A percentile compares a stretch with the other conserved stretches of the same genome.
Evolutionary conservation across 345 rosid genomes (phyloP).

Genomic region (Rhizophora mangle): DNA sequence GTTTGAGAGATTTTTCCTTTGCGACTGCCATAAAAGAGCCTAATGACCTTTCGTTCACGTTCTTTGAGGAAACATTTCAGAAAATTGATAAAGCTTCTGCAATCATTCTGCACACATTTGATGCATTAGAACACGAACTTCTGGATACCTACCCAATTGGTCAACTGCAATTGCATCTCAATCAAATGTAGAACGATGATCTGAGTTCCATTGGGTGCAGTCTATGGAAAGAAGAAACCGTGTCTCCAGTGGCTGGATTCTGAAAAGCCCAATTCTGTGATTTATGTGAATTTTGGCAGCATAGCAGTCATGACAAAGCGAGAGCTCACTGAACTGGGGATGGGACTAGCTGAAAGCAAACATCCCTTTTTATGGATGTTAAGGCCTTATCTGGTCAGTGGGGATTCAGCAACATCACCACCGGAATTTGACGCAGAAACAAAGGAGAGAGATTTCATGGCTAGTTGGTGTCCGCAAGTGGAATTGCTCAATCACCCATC

Average conservation of each 20-base stretch:
- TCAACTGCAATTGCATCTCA: neutral
- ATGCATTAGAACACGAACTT: conserved; percentile 6
- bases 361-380: neutral
- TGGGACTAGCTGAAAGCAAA: neutral
- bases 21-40: no score
- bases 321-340: neutral
- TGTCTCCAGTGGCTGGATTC: neutral
- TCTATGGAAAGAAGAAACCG: conserved; percentile 3
- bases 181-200: neutral
- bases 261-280: neutral
- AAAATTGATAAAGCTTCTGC: neutral
- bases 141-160: conserved; percentile 6
- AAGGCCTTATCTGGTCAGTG: neutral
- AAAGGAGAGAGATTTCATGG: neutral
- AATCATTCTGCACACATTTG: conserved; percentile 10
- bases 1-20: no score
- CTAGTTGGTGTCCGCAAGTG: neutral
- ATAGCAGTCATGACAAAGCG: neutral
- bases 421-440: neutral
- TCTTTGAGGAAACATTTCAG: neutral
- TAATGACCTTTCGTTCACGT: neutral
- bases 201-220: neutral
- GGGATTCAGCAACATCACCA: neutral
- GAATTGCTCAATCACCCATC: neutral
- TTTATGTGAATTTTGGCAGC: neutral